phyloP scores from a whole-genome alignment of 306 rosid species.

The Arachis hypogaea region DNA sequence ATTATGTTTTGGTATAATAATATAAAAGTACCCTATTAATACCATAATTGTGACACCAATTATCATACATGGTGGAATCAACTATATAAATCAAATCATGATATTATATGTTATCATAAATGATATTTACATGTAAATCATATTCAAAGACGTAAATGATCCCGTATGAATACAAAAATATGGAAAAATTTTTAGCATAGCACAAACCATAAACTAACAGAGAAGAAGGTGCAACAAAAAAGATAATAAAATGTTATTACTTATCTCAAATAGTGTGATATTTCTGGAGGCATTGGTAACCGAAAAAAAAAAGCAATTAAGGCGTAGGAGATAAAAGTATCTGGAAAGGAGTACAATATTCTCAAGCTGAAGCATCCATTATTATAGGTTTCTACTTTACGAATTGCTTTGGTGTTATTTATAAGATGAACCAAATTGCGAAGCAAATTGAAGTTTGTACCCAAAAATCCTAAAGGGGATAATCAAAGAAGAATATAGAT shows the following conservation, averaged over 20 bases:
- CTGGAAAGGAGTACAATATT: not conserved
- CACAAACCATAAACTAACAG: not conserved
- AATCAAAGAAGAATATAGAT: not conserved
- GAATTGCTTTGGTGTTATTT: not conserved
- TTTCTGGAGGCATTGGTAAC: too few relatives aligned
- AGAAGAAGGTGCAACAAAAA: not conserved
- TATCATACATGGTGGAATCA: too few relatives aligned
- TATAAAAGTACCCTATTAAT: too few relatives aligned
- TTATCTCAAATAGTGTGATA: not conserved
- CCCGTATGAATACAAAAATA: not conserved
- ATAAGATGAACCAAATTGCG: conserved; percentile 13
- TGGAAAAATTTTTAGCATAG: not conserved
- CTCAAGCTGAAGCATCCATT: too few relatives aligned
- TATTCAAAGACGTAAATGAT: not conserved
- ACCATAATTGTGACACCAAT: not conserved
- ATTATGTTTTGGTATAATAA: too few relatives aligned
- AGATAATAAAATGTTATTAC: not conserved
- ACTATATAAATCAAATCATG: too few relatives aligned
- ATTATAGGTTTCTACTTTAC: not conserved
- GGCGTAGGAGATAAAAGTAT: not conserved
- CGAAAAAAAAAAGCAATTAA: too few relatives aligned
- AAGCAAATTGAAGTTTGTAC: not conserved
- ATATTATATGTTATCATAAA: too few relatives aligned
- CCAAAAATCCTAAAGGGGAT: not conserved
- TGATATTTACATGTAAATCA: too few relatives aligned